Conservation (phyloP, 1,139 yeast genomes). For the Taiozyma sp. region DNA sequence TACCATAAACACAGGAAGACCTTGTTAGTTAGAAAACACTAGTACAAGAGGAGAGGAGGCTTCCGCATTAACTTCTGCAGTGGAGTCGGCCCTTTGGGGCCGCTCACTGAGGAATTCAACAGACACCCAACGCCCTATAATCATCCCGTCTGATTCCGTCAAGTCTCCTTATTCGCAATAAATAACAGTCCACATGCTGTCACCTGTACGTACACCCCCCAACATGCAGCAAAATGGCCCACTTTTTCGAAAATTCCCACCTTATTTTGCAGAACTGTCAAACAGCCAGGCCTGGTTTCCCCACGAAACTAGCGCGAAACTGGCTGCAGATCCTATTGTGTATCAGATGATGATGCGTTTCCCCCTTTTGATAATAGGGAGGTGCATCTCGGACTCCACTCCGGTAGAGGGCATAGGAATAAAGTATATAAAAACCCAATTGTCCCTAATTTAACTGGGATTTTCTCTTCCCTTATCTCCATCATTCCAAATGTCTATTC, state of each 20-base stretch:
- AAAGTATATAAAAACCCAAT: background rate
- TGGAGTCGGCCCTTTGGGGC: too few relatives aligned
- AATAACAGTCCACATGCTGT: background rate
- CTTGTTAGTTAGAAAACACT: too few relatives aligned
- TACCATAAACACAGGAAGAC: too few relatives aligned
- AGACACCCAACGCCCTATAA: too few relatives aligned
- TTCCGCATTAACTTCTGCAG: too few relatives aligned
- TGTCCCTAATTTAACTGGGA: background rate
- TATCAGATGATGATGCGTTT: background rate
- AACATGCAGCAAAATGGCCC: background rate
- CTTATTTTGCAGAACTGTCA: background rate
- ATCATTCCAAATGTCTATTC: slow-evolving; percentile 28
- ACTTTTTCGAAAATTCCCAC: background rate
- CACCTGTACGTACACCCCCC: background rate
- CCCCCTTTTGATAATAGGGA: background rate
- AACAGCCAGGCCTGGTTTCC: background rate
- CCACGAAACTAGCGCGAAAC: background rate
- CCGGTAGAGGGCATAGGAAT: slow-evolving; percentile 1
- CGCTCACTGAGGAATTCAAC: too few relatives aligned
- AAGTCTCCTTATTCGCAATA: too few relatives aligned
- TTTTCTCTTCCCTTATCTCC: background rate
- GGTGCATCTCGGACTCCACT: slow-evolving; percentile 11
- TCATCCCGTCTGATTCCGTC: background rate
- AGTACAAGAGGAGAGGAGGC: too few relatives aligned
- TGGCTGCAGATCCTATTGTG: background rate